Evolutionary conservation across 2,329 filamentous ascomycete genomes (phyloP).

Genomic region (Claviceps pazoutovae): DNA sequence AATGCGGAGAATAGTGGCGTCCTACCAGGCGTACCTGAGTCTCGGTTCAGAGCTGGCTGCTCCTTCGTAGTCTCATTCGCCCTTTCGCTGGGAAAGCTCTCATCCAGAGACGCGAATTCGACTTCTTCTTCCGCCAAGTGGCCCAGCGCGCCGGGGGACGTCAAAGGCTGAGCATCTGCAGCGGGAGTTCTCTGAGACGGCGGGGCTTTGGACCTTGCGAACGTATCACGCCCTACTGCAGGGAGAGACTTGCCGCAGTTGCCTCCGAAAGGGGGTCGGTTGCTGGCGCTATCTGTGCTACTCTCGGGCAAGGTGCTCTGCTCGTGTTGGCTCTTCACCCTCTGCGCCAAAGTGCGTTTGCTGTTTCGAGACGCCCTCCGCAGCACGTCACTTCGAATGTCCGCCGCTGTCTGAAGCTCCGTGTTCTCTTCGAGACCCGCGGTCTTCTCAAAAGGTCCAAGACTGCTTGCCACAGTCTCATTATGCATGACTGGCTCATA

Average conservation of each 20-base stretch:
- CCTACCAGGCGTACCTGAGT: background rate
- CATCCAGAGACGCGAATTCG: slow-evolving; percentile 26
- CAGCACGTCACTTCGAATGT: slow-evolving; percentile 18
- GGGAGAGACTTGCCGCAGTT: slow-evolving; percentile 38
- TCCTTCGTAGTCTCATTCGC: slow-evolving; percentile 10
- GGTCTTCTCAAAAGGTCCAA: slow-evolving; percentile 23
- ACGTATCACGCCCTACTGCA: slow-evolving; percentile 26
- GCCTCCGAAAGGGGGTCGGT: slow-evolving; percentile 24
- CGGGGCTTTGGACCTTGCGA: slow-evolving; percentile 13
- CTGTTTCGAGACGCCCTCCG: slow-evolving; percentile 13
- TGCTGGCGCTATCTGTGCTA: slow-evolving; percentile 1
- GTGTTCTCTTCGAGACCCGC: slow-evolving; percentile 4
- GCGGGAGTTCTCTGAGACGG: slow-evolving; percentile 11
- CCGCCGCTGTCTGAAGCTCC: slow-evolving; percentile 17
- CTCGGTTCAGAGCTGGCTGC: slow-evolving; percentile 19
- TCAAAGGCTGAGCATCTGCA: background rate
- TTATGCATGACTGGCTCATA: slow-evolving; percentile 24
- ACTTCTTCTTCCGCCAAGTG: slow-evolving; percentile 13
- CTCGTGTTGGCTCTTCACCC: slow-evolving; percentile 5
- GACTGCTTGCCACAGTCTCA: slow-evolving; percentile 21
- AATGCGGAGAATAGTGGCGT: slow-evolving; percentile 1
- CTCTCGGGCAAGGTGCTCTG: slow-evolving; percentile 6
- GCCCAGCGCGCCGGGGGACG: background rate
- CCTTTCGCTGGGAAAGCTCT: slow-evolving; percentile 22
- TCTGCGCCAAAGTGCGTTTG: slow-evolving; percentile 5